phyloP scores from a whole-genome alignment of 1,284 basidiomycete genomes.

The Naganishia cerealis region DNA sequence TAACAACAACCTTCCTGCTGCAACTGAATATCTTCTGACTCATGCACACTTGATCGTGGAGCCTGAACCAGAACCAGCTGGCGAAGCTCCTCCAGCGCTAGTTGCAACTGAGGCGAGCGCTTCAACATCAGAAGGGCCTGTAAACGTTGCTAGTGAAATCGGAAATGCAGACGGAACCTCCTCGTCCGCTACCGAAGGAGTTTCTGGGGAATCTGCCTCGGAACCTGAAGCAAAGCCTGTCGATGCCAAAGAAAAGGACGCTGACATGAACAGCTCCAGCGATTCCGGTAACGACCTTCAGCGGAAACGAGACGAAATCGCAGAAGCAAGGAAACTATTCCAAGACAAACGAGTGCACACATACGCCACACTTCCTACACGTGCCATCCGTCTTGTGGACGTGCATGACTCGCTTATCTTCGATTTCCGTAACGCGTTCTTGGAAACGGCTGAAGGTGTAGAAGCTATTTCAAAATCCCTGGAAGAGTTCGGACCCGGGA shows the following conservation, averaged over 20 bases:
- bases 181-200: background rate
- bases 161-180: constrained; percentile 25
- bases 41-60: constrained; percentile 72
- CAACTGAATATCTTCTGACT: constrained; percentile 81
- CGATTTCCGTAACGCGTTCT: constrained; percentile 78
- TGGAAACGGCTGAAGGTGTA: constrained; percentile 53
- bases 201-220: constrained; percentile 21
- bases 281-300: constrained; percentile 1
- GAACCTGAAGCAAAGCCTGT: constrained; percentile 33
- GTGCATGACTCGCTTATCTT: constrained; percentile 83
- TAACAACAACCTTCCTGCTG: constrained; percentile 83
- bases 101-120: constrained; percentile 37
- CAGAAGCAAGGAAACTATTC: constrained; percentile 19
- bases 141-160: constrained; percentile 23
- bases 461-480: constrained; percentile 38
- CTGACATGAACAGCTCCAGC: constrained; percentile 17
- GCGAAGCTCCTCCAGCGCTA: constrained; percentile 41
- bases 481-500: constrained; percentile 13
- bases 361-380: constrained; percentile 27
- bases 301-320: constrained; percentile 7
- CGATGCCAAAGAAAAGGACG: constrained; percentile 31
- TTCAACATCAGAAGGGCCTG: constrained; percentile 31
- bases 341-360: constrained; percentile 20
- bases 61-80: constrained; percentile 46
- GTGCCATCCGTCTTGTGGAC: constrained; percentile 66